phyloP scores from a whole-genome alignment of 139 green algal genomes.

The Chlamydomonas asymmetrica region DNA sequence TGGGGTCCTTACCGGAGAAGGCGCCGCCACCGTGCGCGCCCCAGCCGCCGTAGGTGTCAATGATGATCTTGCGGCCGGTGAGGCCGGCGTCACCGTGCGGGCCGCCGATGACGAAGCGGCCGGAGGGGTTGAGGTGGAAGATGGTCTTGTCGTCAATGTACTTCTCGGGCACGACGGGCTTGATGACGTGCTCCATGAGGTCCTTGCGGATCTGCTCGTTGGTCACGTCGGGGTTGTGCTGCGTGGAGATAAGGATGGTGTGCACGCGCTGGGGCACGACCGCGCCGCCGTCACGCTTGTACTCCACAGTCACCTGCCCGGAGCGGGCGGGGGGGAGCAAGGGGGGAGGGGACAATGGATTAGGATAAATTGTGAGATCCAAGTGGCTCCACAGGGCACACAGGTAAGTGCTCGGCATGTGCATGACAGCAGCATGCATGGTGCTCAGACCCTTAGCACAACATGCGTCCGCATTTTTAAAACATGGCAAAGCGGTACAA shows the following conservation, averaged over 20 bases:
- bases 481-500: too few species aligned
- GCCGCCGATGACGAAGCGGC: conserved; percentile 97
- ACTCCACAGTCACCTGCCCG: conserved; percentile 96
- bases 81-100: conserved; percentile 97
- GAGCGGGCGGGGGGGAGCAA: background rate
- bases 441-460: too few species aligned
- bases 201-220: conserved; percentile 95
- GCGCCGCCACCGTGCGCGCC: conserved; percentile 97
- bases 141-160: conserved; percentile 99
- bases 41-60: conserved; percentile 99
- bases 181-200: conserved; percentile 99
- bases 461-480: too few species aligned
- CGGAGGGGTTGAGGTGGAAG: conserved; percentile 99
- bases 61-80: conserved; percentile 99
- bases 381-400: background rate
- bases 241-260: conserved; percentile 99
- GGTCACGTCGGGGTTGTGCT: conserved; percentile 89
- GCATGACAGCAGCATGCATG: too few species aligned
- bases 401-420: too few species aligned
- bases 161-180: conserved; percentile 94
- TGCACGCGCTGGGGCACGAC: conserved; percentile 94
- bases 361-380: too few species aligned
- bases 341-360: too few species aligned
- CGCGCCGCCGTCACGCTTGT: conserved; percentile 94
- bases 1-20: conserved; percentile 96